Percentiles rank a stretch among this genome's conserved stretches.
These are phyloP conservation scores for Fusarium drepaniforme DNA, from an alignment of 2,329 filamentous ascomycete species.

Conservation along the genomic window DNA sequence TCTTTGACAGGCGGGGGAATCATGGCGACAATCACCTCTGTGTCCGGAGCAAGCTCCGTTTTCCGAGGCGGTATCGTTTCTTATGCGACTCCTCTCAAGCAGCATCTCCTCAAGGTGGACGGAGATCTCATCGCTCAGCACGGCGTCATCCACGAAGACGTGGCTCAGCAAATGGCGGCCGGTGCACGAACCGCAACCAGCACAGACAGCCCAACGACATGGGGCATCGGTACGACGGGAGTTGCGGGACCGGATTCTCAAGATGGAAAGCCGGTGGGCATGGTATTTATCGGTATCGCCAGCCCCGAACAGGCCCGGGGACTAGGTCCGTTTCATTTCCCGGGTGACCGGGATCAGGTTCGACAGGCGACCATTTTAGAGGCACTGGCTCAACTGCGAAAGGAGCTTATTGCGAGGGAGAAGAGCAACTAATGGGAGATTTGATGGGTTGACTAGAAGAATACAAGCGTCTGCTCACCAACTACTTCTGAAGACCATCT, in stretches of 20 bases:
- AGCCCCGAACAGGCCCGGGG: neutral
- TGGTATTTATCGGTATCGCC: constrained; percentile 32
- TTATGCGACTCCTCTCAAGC: constrained; percentile 47
- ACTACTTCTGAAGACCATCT: neutral
- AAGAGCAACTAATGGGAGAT: neutral
- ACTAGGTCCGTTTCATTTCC: constrained; percentile 33
- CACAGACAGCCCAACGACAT: constrained; percentile 28
- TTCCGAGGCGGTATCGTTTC: constrained; percentile 51
- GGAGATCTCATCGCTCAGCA: constrained; percentile 17
- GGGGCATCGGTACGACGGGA: constrained; percentile 34
- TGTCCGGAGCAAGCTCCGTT: constrained; percentile 46
- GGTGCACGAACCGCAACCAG: constrained; percentile 24
- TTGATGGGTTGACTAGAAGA: neutral
- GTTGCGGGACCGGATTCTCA: constrained; percentile 24
- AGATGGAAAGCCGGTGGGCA: constrained; percentile 32
- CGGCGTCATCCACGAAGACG: constrained; percentile 31
- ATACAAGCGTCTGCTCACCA: neutral
- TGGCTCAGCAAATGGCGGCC: constrained; percentile 36
- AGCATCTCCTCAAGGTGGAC: constrained; percentile 40
- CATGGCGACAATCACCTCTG: constrained; percentile 47
- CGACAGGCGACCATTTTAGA: constrained; percentile 15
- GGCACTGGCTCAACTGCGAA: constrained; percentile 14
- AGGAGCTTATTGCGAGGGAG: constrained; percentile 8
- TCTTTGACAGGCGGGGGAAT: constrained; percentile 49
- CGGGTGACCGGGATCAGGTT: constrained; percentile 14